Evolutionary conservation across 176 grass and related monocot genomes (phyloP), one percentile per base, ranked within the genome.

Genomic region (Phoenix roebelenii): DNA sequence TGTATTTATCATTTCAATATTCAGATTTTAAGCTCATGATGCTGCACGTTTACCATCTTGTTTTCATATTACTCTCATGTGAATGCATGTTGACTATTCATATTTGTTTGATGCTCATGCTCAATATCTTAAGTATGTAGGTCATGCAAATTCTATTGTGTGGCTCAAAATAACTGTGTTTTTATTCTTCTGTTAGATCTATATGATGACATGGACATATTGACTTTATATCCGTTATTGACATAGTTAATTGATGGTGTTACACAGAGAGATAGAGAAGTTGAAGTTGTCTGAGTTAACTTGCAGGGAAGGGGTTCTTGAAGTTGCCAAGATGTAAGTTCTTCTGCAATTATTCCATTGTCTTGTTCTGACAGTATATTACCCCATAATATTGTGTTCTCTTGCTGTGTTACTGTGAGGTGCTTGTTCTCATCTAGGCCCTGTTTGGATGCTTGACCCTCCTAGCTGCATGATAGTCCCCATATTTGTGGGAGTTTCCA

Each of bases 271-370:
- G 58, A 95, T 88, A 82, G 89, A 95, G 69, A 95, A 95, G 76
- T 50, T 95, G 79, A 95, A 95, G 72, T 81, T 95, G 64, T 85
- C 85, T 25, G 89, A 95, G 55, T 76, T 95, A 77, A 88, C 89
- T 23, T 95, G 89, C 59, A 72, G 81, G 54, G 84, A 95, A 74
- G 89, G 89, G 49, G 74, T 95, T 60, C 69, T 95, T 79, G 85
- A 95, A 76, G 89, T 95, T 60, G 85, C 89, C 55, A 85, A 88
- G 65, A 88, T 82, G 84, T 95, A 87, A 65, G 72, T 66, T 2
- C 25, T 39, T 26, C 26, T 54, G 25, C 59, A 29, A 9, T 61
- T 26, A 63, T 12, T 22, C 10, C 12, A 23, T 18, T 19, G 4
- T 23, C 12, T 18, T 63, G 20, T 22, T 63, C 30, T 49, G 14